Evolutionary conservation across 345 rosid species (phyloP).

Genomic region (Chamaenerion angustifolium): DNA sequence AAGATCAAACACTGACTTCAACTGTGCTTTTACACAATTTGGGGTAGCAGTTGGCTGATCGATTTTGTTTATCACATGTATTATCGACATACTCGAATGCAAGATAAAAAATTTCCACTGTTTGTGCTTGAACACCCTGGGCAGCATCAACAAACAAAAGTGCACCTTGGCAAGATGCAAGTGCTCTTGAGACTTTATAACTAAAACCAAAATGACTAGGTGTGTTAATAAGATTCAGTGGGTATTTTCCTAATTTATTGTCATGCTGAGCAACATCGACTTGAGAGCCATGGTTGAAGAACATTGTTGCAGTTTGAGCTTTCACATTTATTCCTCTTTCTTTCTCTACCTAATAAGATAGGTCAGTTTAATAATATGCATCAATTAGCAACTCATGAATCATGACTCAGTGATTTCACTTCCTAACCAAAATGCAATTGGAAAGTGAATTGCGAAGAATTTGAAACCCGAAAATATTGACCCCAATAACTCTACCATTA

Average conservation of each 20-base stretch:
- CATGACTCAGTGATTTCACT: no score
- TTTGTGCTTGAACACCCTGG: conserved; percentile 98
- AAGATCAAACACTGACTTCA: conserved; percentile 97
- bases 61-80: conserved; percentile 85
- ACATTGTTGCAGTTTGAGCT: conserved; percentile 98
- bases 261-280: conserved; percentile 11
- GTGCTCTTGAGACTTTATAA: conserved; percentile 92
- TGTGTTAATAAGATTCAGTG: conserved; percentile 76
- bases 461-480: no score
- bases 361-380: not conserved
- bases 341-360: conserved; percentile 65
- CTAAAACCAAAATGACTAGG: conserved; percentile 98
- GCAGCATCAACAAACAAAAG: conserved; percentile 97
- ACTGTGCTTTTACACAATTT: conserved; percentile 85
- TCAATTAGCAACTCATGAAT: no score
- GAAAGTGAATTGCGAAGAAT: no score
- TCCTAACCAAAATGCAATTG: no score
- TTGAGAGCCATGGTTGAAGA: conserved; percentile 25
- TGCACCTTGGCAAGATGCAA: conserved; percentile 97
- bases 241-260: conserved; percentile 26
- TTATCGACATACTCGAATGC: conserved; percentile 79
- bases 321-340: conserved; percentile 97
- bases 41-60: conserved; percentile 99
- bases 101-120: conserved; percentile 91
- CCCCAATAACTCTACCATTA: no score